phyloP scores from a whole-genome alignment of 2,329 filamentous ascomycete genomes.

The Fusarium sp. region DNA sequence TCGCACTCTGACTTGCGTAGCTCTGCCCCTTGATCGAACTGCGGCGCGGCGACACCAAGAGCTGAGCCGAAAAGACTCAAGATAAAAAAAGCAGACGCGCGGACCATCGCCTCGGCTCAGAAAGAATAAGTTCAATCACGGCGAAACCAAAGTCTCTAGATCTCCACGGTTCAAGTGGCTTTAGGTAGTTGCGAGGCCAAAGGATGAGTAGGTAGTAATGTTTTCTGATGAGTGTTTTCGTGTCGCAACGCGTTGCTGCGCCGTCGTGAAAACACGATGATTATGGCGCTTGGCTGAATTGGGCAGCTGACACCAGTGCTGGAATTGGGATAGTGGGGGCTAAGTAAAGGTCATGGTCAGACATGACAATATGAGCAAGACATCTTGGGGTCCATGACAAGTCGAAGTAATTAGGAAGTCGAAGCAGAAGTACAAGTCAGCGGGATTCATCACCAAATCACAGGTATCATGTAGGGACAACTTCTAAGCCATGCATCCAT shows the following conservation, averaged over 20 bases:
- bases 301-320: background rate
- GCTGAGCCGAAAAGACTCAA: background rate
- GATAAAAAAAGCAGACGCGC: background rate
- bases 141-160: fast-evolving
- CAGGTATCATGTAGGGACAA: fast-evolving
- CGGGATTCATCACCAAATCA: fast-evolving
- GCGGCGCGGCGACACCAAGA: background rate
- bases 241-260: background rate
- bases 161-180: fast-evolving
- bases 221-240: background rate
- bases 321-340: background rate
- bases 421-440: fast-evolving
- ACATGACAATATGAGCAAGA: background rate
- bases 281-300: background rate
- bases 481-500: background rate
- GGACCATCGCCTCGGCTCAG: background rate
- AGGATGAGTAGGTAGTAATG: too few species aligned
- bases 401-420: background rate
- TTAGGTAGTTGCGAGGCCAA: too few species aligned
- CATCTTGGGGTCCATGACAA: background rate
- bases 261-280: background rate
- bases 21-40: background rate
- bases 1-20: background rate
- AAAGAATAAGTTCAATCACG: fast-evolving
- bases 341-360: background rate